Evolutionary conservation across 805 yeast genomes (phyloP).

Genomic region (Candida takata): DNA sequence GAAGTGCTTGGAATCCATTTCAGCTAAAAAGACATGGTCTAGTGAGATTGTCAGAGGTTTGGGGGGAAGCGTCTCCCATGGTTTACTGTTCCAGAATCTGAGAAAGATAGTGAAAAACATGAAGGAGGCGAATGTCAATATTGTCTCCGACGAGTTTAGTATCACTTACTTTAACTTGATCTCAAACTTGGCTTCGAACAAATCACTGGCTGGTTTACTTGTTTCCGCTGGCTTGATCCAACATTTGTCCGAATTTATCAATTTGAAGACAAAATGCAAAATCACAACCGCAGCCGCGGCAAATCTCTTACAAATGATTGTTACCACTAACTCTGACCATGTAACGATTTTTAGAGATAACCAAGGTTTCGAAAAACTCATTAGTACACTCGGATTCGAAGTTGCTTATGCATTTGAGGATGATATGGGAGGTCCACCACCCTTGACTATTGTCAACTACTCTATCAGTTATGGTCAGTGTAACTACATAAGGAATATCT

Average conservation of each 20-base stretch:
- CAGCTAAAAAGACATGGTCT: slow-evolving; percentile 63
- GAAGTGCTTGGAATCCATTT: slow-evolving; percentile 60
- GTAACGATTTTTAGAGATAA: slow-evolving; percentile 57
- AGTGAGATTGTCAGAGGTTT: slow-evolving; percentile 69
- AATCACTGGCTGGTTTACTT: slow-evolving; percentile 46
- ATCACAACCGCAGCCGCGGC: slow-evolving; percentile 58
- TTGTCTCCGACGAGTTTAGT: slow-evolving; percentile 41
- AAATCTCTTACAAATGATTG: slow-evolving; percentile 37
- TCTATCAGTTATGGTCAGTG: slow-evolving; percentile 54
- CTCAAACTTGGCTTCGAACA: slow-evolving; percentile 52
- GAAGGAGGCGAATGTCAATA: slow-evolving; percentile 30
- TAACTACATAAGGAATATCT: slow-evolving; percentile 46
- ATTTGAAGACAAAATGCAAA: slow-evolving; percentile 42
- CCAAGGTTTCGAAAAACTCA: slow-evolving; percentile 58
- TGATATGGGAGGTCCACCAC: slow-evolving; percentile 53
- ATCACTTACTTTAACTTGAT: slow-evolving; percentile 51
- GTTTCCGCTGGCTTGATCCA: slow-evolving; percentile 72
- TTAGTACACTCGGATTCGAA: slow-evolving; percentile 56
- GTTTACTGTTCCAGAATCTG: slow-evolving; percentile 65
- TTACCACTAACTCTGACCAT: slow-evolving; percentile 37
- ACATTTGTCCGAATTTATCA: slow-evolving; percentile 55
- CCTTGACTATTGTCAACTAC: slow-evolving; percentile 42
- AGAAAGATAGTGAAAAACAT: slow-evolving; percentile 52
- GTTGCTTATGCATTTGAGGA: slow-evolving; percentile 55
- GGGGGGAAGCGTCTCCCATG: slow-evolving; percentile 86